phyloP scores from a whole-genome alignment of 1,139 yeast species.

The Saccharomyces hybrid region DNA sequence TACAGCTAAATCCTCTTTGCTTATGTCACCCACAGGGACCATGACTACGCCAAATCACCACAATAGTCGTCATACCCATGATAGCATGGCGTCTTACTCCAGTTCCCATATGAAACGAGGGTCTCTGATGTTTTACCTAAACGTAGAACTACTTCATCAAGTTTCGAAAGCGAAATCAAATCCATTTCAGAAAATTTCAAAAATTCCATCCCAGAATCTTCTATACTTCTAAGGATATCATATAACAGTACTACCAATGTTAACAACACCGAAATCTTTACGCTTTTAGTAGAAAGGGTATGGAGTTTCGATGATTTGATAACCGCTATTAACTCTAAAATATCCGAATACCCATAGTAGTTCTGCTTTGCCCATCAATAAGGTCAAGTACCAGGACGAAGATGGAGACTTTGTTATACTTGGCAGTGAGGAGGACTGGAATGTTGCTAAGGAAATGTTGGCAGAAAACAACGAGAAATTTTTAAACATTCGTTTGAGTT shows the following conservation, averaged over 20 bases:
- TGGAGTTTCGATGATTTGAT: constrained; percentile 32
- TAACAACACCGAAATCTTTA: background rate
- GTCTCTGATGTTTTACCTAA: constrained; percentile 34
- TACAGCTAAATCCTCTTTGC: constrained; percentile 22
- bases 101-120: constrained; percentile 31
- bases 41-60: constrained; percentile 9
- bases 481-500: constrained; percentile 34
- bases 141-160: constrained; percentile 28
- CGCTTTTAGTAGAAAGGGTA: constrained; percentile 29
- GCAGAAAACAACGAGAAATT: constrained; percentile 35
- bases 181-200: constrained; percentile 36
- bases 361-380: constrained; percentile 33
- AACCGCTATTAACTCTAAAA: constrained; percentile 32
- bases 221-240: constrained; percentile 34
- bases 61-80: constrained; percentile 18
- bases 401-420: constrained; percentile 90
- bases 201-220: constrained; percentile 33
- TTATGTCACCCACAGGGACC: constrained; percentile 17
- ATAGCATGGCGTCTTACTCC: constrained; percentile 24
- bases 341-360: constrained; percentile 27
- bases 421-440: constrained; percentile 73
- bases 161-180: constrained; percentile 32
- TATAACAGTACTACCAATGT: constrained; percentile 37
- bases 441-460: constrained; percentile 38
- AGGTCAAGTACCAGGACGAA: constrained; percentile 82